Percentiles rank a stretch among this genome's conserved stretches.
These are phyloP conservation scores for Podaxis mareebaensis DNA, from an alignment of 768 basidiomycete genomes.

Conservation along the genomic window DNA sequence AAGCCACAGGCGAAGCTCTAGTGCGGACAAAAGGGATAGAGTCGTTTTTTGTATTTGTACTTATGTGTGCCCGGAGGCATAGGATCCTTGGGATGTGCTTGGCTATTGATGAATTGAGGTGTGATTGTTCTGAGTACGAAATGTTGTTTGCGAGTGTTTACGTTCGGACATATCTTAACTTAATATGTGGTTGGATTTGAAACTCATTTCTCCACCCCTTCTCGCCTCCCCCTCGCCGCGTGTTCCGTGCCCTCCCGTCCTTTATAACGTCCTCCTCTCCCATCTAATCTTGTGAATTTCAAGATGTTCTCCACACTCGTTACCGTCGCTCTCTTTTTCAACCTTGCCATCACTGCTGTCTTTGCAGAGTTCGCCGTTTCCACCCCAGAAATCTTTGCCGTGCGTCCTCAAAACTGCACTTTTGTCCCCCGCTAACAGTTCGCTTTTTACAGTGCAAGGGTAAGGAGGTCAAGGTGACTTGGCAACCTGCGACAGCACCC, in stretches of 20 bases:
- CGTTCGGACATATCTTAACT: background rate
- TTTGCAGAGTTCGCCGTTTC: conserved; percentile 54
- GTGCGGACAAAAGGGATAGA: conserved; percentile 2
- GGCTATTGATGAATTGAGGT: conserved; percentile 18
- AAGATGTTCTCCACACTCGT: conserved; percentile 82
- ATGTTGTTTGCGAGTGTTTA: conserved; percentile 14
- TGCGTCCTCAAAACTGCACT: conserved; percentile 26
- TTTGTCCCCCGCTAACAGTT: conserved; percentile 4
- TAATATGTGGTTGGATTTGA: conserved; percentile 18
- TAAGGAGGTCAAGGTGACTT: conserved; percentile 44
- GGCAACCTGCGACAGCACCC: conserved; percentile 47
- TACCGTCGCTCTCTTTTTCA: conserved; percentile 67
- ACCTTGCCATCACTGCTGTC: conserved; percentile 51
- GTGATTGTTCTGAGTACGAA: conserved; percentile 13
- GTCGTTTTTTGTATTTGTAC: conserved; percentile 13
- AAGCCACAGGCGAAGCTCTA: conserved; percentile 48
- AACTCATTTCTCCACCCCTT: conserved; percentile 25
- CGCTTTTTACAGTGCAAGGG: conserved; percentile 46
- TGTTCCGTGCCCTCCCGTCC: conserved; percentile 22
- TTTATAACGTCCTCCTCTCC: conserved; percentile 29
- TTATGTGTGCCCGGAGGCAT: conserved; percentile 10
- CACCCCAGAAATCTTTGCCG: conserved; percentile 57
- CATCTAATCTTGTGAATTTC: conserved; percentile 28
- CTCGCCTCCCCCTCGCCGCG: conserved; percentile 26
- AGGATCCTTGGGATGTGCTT: conserved; percentile 13